phyloP scores from a whole-genome alignment of 495 filamentous ascomycete species.

The Entonaema liquescens region DNA sequence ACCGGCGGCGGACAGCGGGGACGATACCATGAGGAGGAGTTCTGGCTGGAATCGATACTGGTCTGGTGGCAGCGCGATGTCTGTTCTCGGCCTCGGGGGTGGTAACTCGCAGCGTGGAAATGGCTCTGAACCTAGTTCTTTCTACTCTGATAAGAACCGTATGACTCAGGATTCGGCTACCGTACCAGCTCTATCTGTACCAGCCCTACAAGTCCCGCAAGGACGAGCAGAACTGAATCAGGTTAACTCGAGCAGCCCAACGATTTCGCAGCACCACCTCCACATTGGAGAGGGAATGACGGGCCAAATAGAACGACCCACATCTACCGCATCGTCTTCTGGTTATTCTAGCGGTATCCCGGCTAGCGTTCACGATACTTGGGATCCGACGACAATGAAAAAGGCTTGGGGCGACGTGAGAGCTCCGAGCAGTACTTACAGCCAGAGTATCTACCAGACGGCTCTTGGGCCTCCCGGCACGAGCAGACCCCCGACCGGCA shows the following conservation, averaged over 20 bases:
- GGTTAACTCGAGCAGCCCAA: conserved; percentile 73
- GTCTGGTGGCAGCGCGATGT: conserved; percentile 63
- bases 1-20: conserved; percentile 35
- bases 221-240: conserved; percentile 62
- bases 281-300: conserved; percentile 65
- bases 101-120: conserved; percentile 54
- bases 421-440: conserved; percentile 70
- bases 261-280: conserved; percentile 61
- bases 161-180: conserved; percentile 63
- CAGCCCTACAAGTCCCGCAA: conserved; percentile 57
- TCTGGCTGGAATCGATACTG: conserved; percentile 70
- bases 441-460: conserved; percentile 48
- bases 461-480: conserved; percentile 52
- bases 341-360: conserved; percentile 68
- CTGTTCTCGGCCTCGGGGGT: conserved; percentile 59
- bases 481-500: conserved; percentile 49
- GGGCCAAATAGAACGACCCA: conserved; percentile 69
- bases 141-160: conserved; percentile 61
- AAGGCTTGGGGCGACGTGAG: conserved; percentile 25
- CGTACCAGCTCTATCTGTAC: conserved; percentile 60
- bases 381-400: conserved; percentile 50
- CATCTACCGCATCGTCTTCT: conserved; percentile 58
- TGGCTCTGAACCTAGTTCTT: conserved; percentile 59
- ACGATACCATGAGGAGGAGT: conserved; percentile 56
- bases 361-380: conserved; percentile 60